Conservation (phyloP, 2,329 filamentous ascomycete genomes). For the Penicillium sp. region DNA sequence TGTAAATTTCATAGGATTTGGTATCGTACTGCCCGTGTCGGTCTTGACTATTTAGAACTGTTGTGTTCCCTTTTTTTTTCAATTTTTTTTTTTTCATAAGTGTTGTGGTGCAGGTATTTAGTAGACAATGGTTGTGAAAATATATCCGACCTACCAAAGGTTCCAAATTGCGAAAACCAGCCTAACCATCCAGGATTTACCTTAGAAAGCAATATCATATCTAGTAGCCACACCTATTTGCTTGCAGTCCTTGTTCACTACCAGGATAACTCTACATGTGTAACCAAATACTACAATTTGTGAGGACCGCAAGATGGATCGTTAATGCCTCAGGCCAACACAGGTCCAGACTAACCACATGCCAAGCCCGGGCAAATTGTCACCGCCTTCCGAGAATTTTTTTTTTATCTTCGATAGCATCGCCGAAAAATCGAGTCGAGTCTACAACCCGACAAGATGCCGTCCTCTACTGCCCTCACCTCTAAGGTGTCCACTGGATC, state of each 20-base stretch:
- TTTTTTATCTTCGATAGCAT: conserved; percentile 32
- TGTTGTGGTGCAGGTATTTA: not conserved
- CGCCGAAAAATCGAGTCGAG: conserved; percentile 30
- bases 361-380: conserved; percentile 32
- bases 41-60: not conserved
- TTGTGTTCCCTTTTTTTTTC: not conserved
- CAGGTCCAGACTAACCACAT: conserved; percentile 9
- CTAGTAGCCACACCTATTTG: not conserved
- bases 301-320: not conserved
- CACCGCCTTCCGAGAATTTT: conserved; percentile 42
- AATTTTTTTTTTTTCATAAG: not conserved
- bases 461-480: conserved; percentile 42
- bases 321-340: conserved; percentile 17
- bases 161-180: not conserved
- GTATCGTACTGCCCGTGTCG: too few species aligned
- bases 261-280: too few species aligned
- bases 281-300: not conserved
- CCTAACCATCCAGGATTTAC: not conserved
- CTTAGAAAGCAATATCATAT: not conserved
- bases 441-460: conserved; percentile 36
- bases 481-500: conserved; percentile 42
- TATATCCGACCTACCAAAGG: not conserved
- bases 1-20: not conserved
- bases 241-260: too few species aligned
- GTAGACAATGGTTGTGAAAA: not conserved